Evolutionary conservation across 306 rosid genomes (phyloP), one percentile per base, ranked within the genome.

Genomic region (Quercus mongolica): DNA sequence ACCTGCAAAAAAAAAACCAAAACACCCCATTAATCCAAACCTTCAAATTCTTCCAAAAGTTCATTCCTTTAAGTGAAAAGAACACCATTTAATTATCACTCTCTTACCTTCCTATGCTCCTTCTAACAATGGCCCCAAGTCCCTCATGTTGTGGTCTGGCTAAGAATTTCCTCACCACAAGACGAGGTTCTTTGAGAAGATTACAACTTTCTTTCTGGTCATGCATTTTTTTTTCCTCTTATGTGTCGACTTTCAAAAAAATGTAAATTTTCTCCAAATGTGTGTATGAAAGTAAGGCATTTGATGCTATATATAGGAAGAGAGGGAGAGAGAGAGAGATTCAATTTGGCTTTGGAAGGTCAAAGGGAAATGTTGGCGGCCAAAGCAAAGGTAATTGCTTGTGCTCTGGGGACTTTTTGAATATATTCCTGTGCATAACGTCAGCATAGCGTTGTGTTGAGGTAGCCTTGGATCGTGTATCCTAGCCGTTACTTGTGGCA

Each of bases 131-230:
- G 41, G 99, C 99, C 2, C 98, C 99, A 54, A 85, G 84, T 52
- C 99, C 99, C 84, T 95, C 99, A 80, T 68, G 92, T 77, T 93
- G 99, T 80, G 97, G 97, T 83, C 91, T 88, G 19, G 99, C 98
- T 83, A 93, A 86, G 85, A 95, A 93, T 75, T 93, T 91, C 74
- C 92, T 90, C 38, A 86, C 85, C 30, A 93, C 96, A 21, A 56
- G 69, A 73, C 99, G 96, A 51, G 97, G 90, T 67, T 91, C 85
- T 30, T 57, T 57, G n/a, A 87, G 49, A 64, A 41, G 41, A 58
- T 72, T 56, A 56, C 63, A 65, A 64, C 19, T 75, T 61, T 82
- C 87, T 56, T 61, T 84, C 18, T 19, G 31, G 68, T 82, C 85
- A n/a, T 88, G 87, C 97, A 92, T 89, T 65, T 81, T 82, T 52